These are phyloP conservation scores for Chalciporus sp. DNA, from an alignment of 1,284 basidiomycete species.

Conservation along the genomic window DNA sequence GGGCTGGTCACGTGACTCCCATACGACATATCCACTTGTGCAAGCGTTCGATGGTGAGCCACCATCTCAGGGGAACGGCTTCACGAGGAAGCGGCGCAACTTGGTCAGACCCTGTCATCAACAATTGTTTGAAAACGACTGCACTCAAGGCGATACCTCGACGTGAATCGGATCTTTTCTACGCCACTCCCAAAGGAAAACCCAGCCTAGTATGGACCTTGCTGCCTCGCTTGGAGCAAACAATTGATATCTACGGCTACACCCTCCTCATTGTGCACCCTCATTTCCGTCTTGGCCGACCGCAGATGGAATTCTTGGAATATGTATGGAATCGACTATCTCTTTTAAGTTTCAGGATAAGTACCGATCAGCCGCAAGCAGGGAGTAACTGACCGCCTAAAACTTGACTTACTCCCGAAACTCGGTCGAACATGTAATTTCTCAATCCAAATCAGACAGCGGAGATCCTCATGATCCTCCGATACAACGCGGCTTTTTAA, in stretches of 20 bases:
- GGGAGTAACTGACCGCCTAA: slow-evolving; percentile 15
- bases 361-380: slow-evolving; percentile 19
- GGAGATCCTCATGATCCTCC: slow-evolving; percentile 23
- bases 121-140: not conserved
- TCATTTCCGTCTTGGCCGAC: slow-evolving; percentile 15
- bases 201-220: not conserved
- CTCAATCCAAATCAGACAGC: slow-evolving; percentile 24
- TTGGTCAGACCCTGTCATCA: not conserved
- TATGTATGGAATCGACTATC: slow-evolving; percentile 2
- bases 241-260: slow-evolving; percentile 1
- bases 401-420: slow-evolving; percentile 6
- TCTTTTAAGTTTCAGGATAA: not conserved
- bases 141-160: not conserved
- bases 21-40: not conserved
- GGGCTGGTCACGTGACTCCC: slow-evolving; percentile 7
- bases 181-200: not conserved
- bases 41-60: not conserved
- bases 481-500: slow-evolving; percentile 30
- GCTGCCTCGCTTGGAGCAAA: slow-evolving; percentile 1
- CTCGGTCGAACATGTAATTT: slow-evolving; percentile 11
- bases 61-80: not conserved
- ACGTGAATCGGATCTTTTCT: slow-evolving; percentile 1
- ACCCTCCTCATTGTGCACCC: slow-evolving; percentile 2
- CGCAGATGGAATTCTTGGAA: slow-evolving; percentile 1
- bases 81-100: slow-evolving; percentile 1